Evolutionary conservation across 768 basidiomycete genomes (phyloP).

Genomic region (Mycena belliarum): DNA sequence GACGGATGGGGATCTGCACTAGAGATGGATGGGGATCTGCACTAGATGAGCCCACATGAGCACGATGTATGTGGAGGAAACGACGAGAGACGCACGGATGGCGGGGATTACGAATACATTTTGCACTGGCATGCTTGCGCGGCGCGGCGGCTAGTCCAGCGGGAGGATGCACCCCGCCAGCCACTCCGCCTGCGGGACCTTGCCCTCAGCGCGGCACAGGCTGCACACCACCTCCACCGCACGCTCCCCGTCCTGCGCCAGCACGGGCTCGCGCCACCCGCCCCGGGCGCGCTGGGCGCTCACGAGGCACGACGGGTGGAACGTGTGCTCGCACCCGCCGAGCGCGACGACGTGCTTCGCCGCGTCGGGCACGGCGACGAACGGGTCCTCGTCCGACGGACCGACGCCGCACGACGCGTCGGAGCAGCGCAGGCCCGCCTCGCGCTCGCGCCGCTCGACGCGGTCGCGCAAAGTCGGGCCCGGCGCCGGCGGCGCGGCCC

Average conservation of each 20-base stretch:
- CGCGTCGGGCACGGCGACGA: slow-evolving; percentile 31
- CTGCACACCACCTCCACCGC: slow-evolving; percentile 74
- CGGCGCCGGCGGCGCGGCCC: slow-evolving; percentile 64
- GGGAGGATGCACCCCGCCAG: slow-evolving; percentile 11
- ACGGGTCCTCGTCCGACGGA: slow-evolving; percentile 72
- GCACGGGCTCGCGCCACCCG: slow-evolving; percentile 53
- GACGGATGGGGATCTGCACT: no score
- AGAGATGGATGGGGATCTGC: no score
- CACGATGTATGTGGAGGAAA: no score
- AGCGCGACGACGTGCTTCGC: slow-evolving; percentile 42
- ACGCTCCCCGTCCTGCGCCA: slow-evolving; percentile 25
- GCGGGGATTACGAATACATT: background rate
- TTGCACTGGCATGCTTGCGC: no score
- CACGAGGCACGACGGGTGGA: slow-evolving; percentile 76
- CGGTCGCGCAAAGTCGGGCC: slow-evolving; percentile 73
- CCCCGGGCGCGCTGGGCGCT: slow-evolving; percentile 62
- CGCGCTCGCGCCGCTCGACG: slow-evolving; percentile 71
- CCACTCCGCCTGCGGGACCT: slow-evolving; percentile 64
- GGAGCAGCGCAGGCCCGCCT: slow-evolving; percentile 69
- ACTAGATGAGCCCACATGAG: no score
- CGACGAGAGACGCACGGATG: background rate
- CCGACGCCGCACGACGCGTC: slow-evolving; percentile 76
- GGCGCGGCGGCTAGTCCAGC: background rate
- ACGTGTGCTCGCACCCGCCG: slow-evolving; percentile 61
- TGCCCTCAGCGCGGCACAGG: slow-evolving; percentile 66